Percentiles rank a stretch among this genome's conserved stretches.
Conservation (phyloP, 805 yeast genomes). For the Candida tammaniensis region DNA sequence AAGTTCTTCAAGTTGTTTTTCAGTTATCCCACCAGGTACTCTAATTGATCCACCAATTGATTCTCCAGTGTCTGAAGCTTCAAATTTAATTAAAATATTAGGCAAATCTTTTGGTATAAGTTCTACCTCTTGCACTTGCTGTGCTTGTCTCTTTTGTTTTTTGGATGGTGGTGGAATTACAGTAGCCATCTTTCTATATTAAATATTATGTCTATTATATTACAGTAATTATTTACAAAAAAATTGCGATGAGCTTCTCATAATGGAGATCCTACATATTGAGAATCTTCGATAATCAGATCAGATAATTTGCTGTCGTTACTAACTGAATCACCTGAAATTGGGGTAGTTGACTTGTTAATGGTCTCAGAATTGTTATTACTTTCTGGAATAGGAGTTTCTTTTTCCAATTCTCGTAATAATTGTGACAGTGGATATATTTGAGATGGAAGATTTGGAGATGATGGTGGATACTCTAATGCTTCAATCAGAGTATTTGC, state of each 20-base stretch:
- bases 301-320: too few relatives aligned
- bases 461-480: slow-evolving; percentile 12
- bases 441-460: slow-evolving; percentile 17
- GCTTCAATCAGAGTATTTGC: slow-evolving; percentile 7
- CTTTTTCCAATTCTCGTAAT: too few relatives aligned
- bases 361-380: too few relatives aligned
- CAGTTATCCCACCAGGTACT: slow-evolving; percentile 87
- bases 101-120: slow-evolving; percentile 78
- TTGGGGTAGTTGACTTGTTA: too few relatives aligned
- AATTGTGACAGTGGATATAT: slow-evolving; percentile 13
- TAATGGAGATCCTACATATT: slow-evolving; percentile 17
- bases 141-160: slow-evolving; percentile 81
- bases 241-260: slow-evolving; percentile 7
- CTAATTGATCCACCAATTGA: slow-evolving; percentile 78
- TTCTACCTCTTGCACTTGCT: slow-evolving; percentile 71
- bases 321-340: too few relatives aligned
- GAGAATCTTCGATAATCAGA: slow-evolving; percentile 33
- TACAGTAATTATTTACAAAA: not conserved
- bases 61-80: slow-evolving; percentile 92
- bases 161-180: slow-evolving; percentile 91
- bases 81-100: slow-evolving; percentile 81
- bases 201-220: not conserved
- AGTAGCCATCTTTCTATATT: slow-evolving; percentile 67
- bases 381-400: too few relatives aligned
- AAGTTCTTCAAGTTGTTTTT: slow-evolving; percentile 82